Conservation (phyloP, 2,329 filamentous ascomycete species). For the Phyllosticta citriasiana region DNA sequence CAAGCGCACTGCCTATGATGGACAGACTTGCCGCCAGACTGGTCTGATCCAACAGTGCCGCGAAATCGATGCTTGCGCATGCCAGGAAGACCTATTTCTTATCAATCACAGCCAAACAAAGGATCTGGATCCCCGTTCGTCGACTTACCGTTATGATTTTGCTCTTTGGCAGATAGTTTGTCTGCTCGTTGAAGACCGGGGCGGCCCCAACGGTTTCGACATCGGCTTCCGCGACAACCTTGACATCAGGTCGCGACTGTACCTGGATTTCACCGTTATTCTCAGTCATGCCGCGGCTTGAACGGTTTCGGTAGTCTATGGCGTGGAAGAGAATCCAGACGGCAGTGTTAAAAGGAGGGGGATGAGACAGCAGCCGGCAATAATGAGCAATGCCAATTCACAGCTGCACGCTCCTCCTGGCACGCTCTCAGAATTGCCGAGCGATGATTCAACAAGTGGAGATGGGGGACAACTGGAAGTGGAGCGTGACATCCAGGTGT, state of each 20-base stretch:
- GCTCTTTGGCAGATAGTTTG: conserved; percentile 9
- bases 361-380: neutral
- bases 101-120: neutral
- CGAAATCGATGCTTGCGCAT: conserved; percentile 45
- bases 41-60: conserved; percentile 50
- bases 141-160: conserved; percentile 8
- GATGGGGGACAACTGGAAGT: neutral
- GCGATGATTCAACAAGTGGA: neutral
- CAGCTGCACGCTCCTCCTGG: neutral
- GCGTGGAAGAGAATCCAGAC: neutral
- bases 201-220: neutral
- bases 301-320: neutral
- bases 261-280: neutral
- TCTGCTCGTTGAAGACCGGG: conserved; percentile 11
- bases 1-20: conserved; percentile 43
- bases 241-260: neutral
- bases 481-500: neutral
- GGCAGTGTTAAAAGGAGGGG: neutral
- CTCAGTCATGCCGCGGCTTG: neutral
- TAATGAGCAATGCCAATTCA: neutral
- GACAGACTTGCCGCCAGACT: conserved; percentile 46
- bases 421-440: neutral
- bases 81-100: conserved; percentile 44
- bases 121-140: neutral
- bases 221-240: neutral